These are phyloP conservation scores for Tricholoma sp. DNA, from an alignment of 768 basidiomycete species.

Conservation along the genomic window DNA sequence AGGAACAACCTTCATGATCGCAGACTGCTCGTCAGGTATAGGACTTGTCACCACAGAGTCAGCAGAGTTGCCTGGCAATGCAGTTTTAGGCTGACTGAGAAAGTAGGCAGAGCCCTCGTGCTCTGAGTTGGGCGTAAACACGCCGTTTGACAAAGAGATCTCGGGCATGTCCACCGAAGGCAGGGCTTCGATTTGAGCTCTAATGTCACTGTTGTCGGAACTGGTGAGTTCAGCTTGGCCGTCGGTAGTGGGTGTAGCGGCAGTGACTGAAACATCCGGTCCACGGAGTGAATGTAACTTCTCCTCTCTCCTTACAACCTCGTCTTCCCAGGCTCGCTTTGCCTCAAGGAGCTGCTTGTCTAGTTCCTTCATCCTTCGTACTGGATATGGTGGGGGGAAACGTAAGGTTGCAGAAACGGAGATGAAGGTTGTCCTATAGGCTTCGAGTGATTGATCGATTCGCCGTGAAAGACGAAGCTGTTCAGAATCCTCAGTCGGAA, in stretches of 20 bases:
- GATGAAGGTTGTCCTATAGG: constrained; percentile 82
- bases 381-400: constrained; percentile 88
- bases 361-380: constrained; percentile 82
- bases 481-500: constrained; percentile 70
- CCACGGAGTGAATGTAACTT: constrained; percentile 37
- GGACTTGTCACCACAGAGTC: constrained; percentile 15
- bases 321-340: constrained; percentile 83
- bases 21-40: constrained; percentile 24
- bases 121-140: constrained; percentile 20
- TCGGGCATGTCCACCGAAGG: constrained; percentile 28
- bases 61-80: constrained; percentile 17
- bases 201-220: constrained; percentile 44
- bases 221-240: constrained; percentile 12
- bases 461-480: constrained; percentile 65
- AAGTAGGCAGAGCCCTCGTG: constrained; percentile 32
- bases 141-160: constrained; percentile 30
- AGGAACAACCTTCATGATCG: constrained; percentile 51
- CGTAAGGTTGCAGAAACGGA: constrained; percentile 91
- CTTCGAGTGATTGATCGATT: constrained; percentile 77
- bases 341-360: constrained; percentile 71
- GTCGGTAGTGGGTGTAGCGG: constrained; percentile 22
- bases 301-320: constrained; percentile 75
- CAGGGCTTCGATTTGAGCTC: constrained; percentile 62
- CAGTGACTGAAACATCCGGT: constrained; percentile 39
- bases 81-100: constrained; percentile 13